phyloP scores from a whole-genome alignment of 768 basidiomycete species.

The Lactifluus subvellereus region DNA sequence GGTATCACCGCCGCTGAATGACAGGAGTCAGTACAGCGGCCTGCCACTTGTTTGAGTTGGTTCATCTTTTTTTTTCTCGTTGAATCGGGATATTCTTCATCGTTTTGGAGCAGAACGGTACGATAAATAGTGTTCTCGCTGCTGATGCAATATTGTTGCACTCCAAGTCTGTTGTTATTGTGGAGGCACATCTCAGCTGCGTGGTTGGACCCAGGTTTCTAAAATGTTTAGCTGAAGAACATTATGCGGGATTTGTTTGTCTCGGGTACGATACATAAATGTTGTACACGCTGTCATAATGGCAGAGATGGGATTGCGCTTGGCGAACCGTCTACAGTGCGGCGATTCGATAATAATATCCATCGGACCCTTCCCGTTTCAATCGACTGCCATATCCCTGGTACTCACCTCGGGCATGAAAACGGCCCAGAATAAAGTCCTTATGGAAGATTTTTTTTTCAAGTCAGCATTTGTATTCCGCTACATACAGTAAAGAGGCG shows the following conservation, averaged over 20 bases:
- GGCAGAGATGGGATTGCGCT: background rate
- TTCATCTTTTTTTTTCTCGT: background rate
- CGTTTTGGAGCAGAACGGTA: background rate
- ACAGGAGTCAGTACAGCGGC: background rate
- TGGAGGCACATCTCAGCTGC: background rate
- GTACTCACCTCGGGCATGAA: too few species aligned
- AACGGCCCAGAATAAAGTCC: too few species aligned
- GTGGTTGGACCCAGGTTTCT: too few species aligned
- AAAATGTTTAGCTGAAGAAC: background rate
- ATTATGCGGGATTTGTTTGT: too few species aligned
- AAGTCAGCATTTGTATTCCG: too few species aligned
- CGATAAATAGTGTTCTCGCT: background rate
- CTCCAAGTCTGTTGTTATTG: background rate
- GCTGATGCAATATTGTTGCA: background rate
- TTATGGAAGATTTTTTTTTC: too few species aligned
- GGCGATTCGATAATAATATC: too few species aligned
- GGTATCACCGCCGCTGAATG: background rate
- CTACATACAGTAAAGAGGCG: too few species aligned
- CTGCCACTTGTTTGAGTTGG: constrained; percentile 8
- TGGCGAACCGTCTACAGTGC: too few species aligned
- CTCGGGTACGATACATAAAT: background rate
- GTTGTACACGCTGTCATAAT: too few species aligned
- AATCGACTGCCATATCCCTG: too few species aligned
- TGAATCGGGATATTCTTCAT: background rate
- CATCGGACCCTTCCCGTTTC: too few species aligned